Evolutionary conservation across 768 basidiomycete species (phyloP).

Genomic region (Boletus bicolor): DNA sequence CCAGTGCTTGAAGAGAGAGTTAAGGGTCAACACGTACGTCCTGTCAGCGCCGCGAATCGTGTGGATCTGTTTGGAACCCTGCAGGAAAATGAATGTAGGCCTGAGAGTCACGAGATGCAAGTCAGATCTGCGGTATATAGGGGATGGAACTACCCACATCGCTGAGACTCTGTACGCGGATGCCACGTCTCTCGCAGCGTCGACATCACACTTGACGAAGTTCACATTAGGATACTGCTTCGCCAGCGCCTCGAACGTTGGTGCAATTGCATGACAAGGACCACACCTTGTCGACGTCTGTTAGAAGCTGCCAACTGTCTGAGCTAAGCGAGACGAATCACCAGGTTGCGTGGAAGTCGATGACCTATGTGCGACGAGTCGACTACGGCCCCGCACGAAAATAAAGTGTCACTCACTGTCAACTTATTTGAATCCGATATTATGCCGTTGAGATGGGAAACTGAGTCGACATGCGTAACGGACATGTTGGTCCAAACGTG

Average conservation of each 20-base stretch:
- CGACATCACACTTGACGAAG: constrained; percentile 83
- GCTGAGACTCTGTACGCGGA: constrained; percentile 59
- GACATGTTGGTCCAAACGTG: constrained; percentile 38
- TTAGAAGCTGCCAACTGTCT: constrained; percentile 8
- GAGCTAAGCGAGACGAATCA: constrained; percentile 28
- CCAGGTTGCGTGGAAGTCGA: constrained; percentile 88
- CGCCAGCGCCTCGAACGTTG: constrained; percentile 65
- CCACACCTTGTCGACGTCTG: constrained; percentile 59
- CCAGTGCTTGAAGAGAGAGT: constrained; percentile 2
- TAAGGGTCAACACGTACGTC: constrained; percentile 40
- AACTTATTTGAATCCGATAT: constrained; percentile 62
- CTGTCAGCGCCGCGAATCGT: constrained; percentile 70
- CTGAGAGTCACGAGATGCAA: constrained; percentile 33
- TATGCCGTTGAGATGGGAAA: constrained; percentile 59
- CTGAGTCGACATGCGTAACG: constrained; percentile 59
- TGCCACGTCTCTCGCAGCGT: constrained; percentile 68
- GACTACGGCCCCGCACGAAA: background rate
- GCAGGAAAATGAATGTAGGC: constrained; percentile 83
- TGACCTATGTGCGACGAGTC: constrained; percentile 48
- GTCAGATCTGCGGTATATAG: background rate
- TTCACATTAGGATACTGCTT: constrained; percentile 68
- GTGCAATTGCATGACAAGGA: constrained; percentile 82
- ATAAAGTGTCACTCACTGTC: constrained; percentile 41
- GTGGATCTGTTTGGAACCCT: constrained; percentile 63
- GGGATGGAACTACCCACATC: constrained; percentile 49